These are phyloP conservation scores for Pichia californica DNA, from an alignment of 805 yeast species.

Conservation along the genomic window DNA sequence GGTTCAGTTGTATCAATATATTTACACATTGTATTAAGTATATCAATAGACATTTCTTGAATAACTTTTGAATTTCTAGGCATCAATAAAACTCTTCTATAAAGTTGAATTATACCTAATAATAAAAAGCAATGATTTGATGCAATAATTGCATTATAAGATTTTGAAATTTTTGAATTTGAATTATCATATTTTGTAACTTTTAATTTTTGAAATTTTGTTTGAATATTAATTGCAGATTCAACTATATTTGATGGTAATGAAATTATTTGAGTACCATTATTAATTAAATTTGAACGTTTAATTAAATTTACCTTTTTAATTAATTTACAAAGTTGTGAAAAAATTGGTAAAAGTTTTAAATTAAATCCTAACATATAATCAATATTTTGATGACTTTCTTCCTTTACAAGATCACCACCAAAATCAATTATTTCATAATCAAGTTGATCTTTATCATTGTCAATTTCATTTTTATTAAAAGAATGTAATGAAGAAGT, in stretches of 20 bases:
- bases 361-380: constrained; percentile 62
- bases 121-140: constrained; percentile 48
- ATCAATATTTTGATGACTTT: constrained; percentile 43
- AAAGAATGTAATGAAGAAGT: too few relatives aligned
- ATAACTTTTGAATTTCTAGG: constrained; percentile 41
- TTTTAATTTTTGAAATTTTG: constrained; percentile 26
- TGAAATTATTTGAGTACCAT: background rate
- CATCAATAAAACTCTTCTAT: constrained; percentile 46
- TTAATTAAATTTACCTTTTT: constrained; percentile 24
- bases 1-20: constrained; percentile 41
- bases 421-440: constrained; percentile 22
- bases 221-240: constrained; percentile 36
- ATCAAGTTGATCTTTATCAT: constrained; percentile 20
- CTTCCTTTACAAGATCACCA: constrained; percentile 17
- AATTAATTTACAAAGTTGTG: constrained; percentile 40
- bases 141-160: constrained; percentile 30
- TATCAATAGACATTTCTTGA: constrained; percentile 39
- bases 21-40: constrained; percentile 31
- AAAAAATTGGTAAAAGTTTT: constrained; percentile 49
- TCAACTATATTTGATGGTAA: constrained; percentile 20
- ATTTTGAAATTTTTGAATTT: constrained; percentile 3
- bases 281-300: constrained; percentile 6
- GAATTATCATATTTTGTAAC: constrained; percentile 8
- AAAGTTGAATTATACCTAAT: constrained; percentile 50
- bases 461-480: constrained; percentile 10